A percentile compares a stretch with the other conserved stretches of the same genome.
Conservation (phyloP, 2,329 filamentous ascomycete species). For the Lasiodiplodia hormozganensis region DNA sequence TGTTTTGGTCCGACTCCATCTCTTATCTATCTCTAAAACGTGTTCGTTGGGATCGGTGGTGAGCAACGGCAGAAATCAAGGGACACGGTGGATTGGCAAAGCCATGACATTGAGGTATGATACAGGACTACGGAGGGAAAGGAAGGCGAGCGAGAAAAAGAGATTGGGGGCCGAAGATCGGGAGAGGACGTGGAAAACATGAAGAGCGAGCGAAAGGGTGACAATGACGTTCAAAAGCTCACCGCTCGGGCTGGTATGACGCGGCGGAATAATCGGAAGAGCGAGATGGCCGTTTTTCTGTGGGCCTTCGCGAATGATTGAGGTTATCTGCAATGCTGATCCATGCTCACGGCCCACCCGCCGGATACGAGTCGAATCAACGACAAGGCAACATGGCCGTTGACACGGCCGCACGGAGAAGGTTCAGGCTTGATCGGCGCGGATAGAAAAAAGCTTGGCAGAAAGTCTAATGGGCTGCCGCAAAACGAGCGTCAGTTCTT, state of each 20-base stretch:
- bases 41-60: neutral
- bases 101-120: neutral
- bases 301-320: slow-evolving; percentile 5
- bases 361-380: neutral
- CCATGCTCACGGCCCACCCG: slow-evolving; percentile 5
- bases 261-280: slow-evolving; percentile 14
- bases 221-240: neutral
- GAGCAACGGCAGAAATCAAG: neutral
- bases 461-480: neutral
- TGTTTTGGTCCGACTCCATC: neutral
- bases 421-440: neutral
- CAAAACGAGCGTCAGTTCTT: neutral
- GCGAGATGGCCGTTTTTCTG: neutral
- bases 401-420: neutral
- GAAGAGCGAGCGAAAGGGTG: neutral
- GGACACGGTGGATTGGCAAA: neutral
- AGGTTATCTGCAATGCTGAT: slow-evolving; percentile 12
- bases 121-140: neutral
- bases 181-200: neutral
- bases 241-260: slow-evolving; percentile 9
- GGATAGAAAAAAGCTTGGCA: slow-evolving; percentile 5
- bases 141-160: neutral
- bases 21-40: neutral
- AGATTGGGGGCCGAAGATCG: neutral
- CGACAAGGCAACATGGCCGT: neutral